Evolutionary conservation across 257 asterid genomes (phyloP), one percentile per base, ranked within the genome.

Genomic region (Nicotiana otophora): DNA sequence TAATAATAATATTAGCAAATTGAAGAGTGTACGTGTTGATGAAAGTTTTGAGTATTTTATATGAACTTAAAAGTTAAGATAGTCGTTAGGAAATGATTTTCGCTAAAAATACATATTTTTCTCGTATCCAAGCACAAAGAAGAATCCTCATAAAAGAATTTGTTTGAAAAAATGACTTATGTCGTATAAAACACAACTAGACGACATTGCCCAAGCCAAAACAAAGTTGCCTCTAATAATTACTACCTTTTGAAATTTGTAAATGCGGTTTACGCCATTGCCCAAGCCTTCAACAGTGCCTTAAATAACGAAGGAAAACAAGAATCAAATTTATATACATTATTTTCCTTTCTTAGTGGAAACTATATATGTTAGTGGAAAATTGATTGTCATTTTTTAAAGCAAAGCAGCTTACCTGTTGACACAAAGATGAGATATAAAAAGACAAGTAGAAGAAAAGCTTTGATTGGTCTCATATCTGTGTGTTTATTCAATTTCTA

Each of bases 241-340:
- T 42, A 1, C 51, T 42, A 94, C 98, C 97, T 94, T 89, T 82
- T 84, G 86, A 84, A 78, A 81, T 72, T 86, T 61, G 86, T 82
- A 66, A 65, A 67, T 65, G 79, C 55, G 81, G 76, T 83, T 87
- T 19, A 39, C 58, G 2, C 84, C 88, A 79, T 64, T 64, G 76
- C 70, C 46, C 15, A 82, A 83, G 84, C 88, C 90, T 77, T 82
- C 83, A 48, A 81, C 82, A 11, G 51, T 74, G 53, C 86, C 90
- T 2, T 2, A 39, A 86, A 83, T 68, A 76, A 84, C 17, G 39
- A 20, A 23, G 68, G n/a, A 36, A 39, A 61, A 48, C 34, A 66
- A 84, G 42, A 34, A 53, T 69, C 60, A 51, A 10, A 10, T 10
- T 78, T 11, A 79, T 7, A 36, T 28, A 15, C 58, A 39, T 79